Conservation (phyloP, 257 asterid species). For the Mentha longifolia region DNA sequence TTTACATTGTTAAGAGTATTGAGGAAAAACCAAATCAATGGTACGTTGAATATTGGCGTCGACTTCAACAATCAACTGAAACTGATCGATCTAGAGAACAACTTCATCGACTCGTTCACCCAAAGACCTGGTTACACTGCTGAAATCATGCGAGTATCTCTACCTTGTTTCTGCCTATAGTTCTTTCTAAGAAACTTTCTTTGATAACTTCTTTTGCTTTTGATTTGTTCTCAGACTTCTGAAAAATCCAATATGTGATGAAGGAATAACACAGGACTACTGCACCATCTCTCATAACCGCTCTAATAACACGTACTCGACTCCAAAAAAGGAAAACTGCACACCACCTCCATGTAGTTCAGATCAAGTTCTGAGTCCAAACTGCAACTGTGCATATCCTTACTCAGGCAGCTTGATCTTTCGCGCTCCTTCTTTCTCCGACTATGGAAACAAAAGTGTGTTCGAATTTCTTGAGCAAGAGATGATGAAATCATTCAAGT, state of each 20-base stretch:
- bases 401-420: conserved; percentile 67
- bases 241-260: conserved; percentile 62
- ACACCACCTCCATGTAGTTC: conserved; percentile 43
- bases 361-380: conserved; percentile 59
- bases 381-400: conserved; percentile 76
- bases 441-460: conserved; percentile 53
- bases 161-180: not conserved
- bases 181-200: no score
- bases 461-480: conserved; percentile 45
- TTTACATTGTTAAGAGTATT: conserved; percentile 40
- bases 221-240: conserved; percentile 53
- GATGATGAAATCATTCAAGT: conserved; percentile 51
- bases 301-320: conserved; percentile 46
- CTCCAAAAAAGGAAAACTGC: conserved; percentile 59
- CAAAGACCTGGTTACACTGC: conserved; percentile 39
- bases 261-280: conserved; percentile 43
- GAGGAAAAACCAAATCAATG: conserved; percentile 59
- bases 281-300: conserved; percentile 45
- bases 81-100: conserved; percentile 55
- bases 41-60: conserved; percentile 54
- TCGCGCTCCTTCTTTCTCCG: conserved; percentile 79
- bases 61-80: conserved; percentile 47
- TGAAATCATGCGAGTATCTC: conserved; percentile 54
- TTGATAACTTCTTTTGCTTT: not conserved
- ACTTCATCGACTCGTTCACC: conserved; percentile 50